Base-by-base conservation (phyloP, 805 yeast species). In the Candida bentonensis region DNA sequence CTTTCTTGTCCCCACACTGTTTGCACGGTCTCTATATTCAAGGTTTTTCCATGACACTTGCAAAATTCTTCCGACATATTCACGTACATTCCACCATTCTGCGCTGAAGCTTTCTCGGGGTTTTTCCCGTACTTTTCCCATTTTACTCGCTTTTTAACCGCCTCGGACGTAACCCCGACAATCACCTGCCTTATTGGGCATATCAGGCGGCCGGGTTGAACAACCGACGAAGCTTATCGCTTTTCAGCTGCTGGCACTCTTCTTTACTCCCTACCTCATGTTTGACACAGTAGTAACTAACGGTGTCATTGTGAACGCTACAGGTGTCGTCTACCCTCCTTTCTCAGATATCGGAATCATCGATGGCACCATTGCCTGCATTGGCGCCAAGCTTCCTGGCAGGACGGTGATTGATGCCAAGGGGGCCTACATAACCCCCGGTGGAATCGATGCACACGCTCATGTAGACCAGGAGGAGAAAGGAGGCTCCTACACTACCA, bases 371-470 rank as follows among this genome's bases (percentile, higher is more conserved):
- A 67, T 69, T 27, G 48, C 50, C 28, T 57, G 62, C 3, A 60
- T 69, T 49, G 59, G 70, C n/a, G 49, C 59, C 3, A 53, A 53
- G 36, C 25, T 47, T 26, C n/a, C 54, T 51, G 9, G 68, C 59
- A 23, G 45, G 44, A 15, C 53, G 56, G 40, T 52, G 53, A 63
- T 69, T 21, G 74, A 72, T 53, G 73, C 74, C 3, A 60, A 69
- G 46, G 72, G 74, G 7, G 76, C 64, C 0, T 62, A 53, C 45
- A 63, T 72, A 23, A 70, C 73, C 1, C 76, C 76, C 2, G 76
- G 76, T 40, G 76, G 74, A 3, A 64, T 72, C 30, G 76, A 72
- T 50, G 61, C 72, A 0, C 76, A 71, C 51, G 73, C 69, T 22
- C 76, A 71, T 44, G 49, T 71, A 17, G 66, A 68, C 34, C 73